Percentiles rank a stretch among this genome's conserved stretches.
Evolutionary conservation across 129 eudicot species (phyloP).

Genomic region (Helianthus annuus): HanXRQr2.0-SUNRISE NC_035438.2:92244017-92244516

Average conservation of each 20-base stretch:
- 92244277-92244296: conserved; percentile 17
- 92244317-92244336: too few species aligned
- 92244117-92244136: conserved; percentile 13
- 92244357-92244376: too few species aligned
- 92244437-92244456: too few species aligned
- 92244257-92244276: conserved; percentile 40
- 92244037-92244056: conserved; percentile 27
- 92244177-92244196: background rate
- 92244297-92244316: too few species aligned
- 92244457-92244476: too few species aligned
- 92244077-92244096: conserved; percentile 18
- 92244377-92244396: too few species aligned
- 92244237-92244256: conserved; percentile 36
- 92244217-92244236: conserved; percentile 30
- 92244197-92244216: background rate
- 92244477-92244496: too few species aligned
- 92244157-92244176: conserved; percentile 21
- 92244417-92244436: too few species aligned
- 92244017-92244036: background rate
- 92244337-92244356: too few species aligned
- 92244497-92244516: too few species aligned
- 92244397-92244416: too few species aligned
- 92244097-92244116: conserved; percentile 24
- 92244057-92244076: conserved; percentile 23
- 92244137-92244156: conserved; percentile 20